A percentile compares a stretch with the other conserved stretches of the same genome.
Conservation (phyloP, 2,329 filamentous ascomycete species). For the Fusarium virguliforme region DNA sequence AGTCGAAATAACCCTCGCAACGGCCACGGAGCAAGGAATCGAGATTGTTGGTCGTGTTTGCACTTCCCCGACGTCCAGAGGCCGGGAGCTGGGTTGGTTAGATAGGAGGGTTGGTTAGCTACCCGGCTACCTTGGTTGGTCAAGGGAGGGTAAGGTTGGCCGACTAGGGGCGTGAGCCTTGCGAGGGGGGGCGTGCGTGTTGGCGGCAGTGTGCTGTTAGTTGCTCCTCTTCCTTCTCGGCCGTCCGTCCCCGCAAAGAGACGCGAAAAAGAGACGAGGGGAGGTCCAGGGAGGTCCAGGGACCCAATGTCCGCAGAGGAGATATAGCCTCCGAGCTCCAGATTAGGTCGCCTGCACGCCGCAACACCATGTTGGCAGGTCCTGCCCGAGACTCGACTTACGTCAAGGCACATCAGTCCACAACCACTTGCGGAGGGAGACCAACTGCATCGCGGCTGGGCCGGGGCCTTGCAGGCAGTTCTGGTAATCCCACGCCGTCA, state of each 20-base stretch:
- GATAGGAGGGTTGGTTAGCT: slow-evolving; percentile 49
- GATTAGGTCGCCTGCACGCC: slow-evolving; percentile 50
- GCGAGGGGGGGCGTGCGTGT: slow-evolving; percentile 47
- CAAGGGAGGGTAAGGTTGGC: slow-evolving; percentile 34
- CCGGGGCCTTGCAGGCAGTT: slow-evolving; percentile 34
- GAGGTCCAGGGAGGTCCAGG: slow-evolving; percentile 24
- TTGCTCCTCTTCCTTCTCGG: slow-evolving; percentile 42
- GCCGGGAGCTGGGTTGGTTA: slow-evolving; percentile 47
- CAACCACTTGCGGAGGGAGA: slow-evolving; percentile 41
- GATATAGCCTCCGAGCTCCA: slow-evolving; percentile 48
- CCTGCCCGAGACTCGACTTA: slow-evolving; percentile 45
- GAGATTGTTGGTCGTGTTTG: slow-evolving; percentile 50
- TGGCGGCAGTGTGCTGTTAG: slow-evolving; percentile 48
- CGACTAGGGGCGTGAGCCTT: slow-evolving; percentile 46
- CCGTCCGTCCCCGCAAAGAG: slow-evolving; percentile 38
- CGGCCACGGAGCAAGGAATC: slow-evolving; percentile 43
- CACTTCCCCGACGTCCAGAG: slow-evolving; percentile 42
- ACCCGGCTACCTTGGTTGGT: slow-evolving; percentile 42
- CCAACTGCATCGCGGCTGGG: slow-evolving; percentile 45
- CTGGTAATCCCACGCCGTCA: slow-evolving; percentile 34
- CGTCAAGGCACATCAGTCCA: slow-evolving; percentile 53
- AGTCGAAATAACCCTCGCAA: slow-evolving; percentile 51
- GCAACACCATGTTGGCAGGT: slow-evolving; percentile 48
- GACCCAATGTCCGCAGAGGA: slow-evolving; percentile 43
- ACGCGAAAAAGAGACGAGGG: slow-evolving; percentile 30